Percentiles rank a stretch among this genome's conserved stretches.
phyloP scores from a whole-genome alignment of 1,139 yeast genomes.

The Lodderomyces oxycetoniae region DNA sequence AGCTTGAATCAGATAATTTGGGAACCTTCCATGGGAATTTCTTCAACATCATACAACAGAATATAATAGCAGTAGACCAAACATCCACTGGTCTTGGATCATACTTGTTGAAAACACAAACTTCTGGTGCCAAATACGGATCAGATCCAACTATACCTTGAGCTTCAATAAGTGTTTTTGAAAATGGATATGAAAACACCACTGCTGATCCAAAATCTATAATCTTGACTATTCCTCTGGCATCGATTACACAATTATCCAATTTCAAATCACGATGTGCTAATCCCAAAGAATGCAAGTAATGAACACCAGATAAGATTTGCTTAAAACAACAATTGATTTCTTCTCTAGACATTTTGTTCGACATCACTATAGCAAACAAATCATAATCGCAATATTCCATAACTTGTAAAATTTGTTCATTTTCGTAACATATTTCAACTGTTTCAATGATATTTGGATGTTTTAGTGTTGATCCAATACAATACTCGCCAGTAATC shows the following conservation, averaged over 20 bases:
- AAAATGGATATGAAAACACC: slow-evolving; percentile 86
- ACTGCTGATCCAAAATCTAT: slow-evolving; percentile 96
- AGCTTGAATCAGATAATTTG: slow-evolving; percentile 77
- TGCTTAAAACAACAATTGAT: slow-evolving; percentile 90
- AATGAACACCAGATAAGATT: slow-evolving; percentile 73
- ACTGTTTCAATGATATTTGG: slow-evolving; percentile 88
- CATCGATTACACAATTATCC: slow-evolving; percentile 88
- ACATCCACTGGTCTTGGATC: slow-evolving; percentile 94
- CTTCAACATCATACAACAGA: slow-evolving; percentile 90
- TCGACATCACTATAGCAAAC: slow-evolving; percentile 94
- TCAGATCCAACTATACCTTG: slow-evolving; percentile 93
- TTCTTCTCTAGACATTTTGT: slow-evolving; percentile 82
- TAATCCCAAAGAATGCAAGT: slow-evolving; percentile 80
- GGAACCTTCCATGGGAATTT: slow-evolving; percentile 98
- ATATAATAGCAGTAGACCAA: slow-evolving; percentile 91
- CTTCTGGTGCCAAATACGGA: slow-evolving; percentile 94
- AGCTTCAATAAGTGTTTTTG: slow-evolving; percentile 72
- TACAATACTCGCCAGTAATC: slow-evolving; percentile 92
- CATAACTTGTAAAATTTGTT: slow-evolving; percentile 85
- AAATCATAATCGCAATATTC: slow-evolving; percentile 92
- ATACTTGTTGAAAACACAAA: slow-evolving; percentile 71
- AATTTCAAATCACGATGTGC: slow-evolving; percentile 91
- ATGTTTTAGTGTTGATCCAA: slow-evolving; percentile 86
- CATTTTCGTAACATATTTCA: slow-evolving; percentile 86
- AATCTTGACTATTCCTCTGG: slow-evolving; percentile 78